Evolutionary conservation across 495 filamentous ascomycete genomes (phyloP), one percentile per base, ranked within the genome.

Genomic region (Neurospora discreta): DNA sequence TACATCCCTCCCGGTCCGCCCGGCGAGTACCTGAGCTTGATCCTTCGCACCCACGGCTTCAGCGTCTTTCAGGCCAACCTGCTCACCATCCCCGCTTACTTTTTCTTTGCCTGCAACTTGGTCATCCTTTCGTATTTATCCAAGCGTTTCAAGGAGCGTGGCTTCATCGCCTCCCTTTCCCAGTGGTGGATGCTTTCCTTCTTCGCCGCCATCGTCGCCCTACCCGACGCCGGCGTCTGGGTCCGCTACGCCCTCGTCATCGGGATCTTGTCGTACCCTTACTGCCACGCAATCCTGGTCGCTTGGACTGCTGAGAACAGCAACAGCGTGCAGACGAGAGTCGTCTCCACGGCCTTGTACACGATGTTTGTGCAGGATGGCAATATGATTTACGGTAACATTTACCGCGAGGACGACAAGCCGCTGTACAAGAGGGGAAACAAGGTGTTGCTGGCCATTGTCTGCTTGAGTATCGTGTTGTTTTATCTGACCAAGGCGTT

Each of bases 231-330:
- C 39, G 81, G 77, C 9, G 71, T 82, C 0, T 91, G 89, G 89
- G 78, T 78, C 5, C 80, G 85, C 33, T 90, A 87, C 78, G 79
- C 81, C 0, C 68, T 90, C 8, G 71, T 88, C 3, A 85, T 85
- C 3, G 77, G 87, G 5, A 69, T 90, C 11, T 80, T 89, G n/a
- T 85, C 85, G 10, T 86, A 87, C 60, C 89, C 89, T 1, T 90
- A 90, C 75, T 84, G 87, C 71, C 89, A 90, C 76, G 86, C 88
- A 5, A 86, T 90, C 69, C 71, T 90, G 18, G 88, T 90, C 6
- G 85, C 84, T 30, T 88, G 88, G 82, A 88, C 85, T 30, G 87
- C 87, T 5, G 79, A 85, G 52, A 90, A 91, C 79, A 84, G 85
- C 30, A 88, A 88, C 26, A 83, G 85, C 0, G 89, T 91, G n/a